These are phyloP conservation scores for Plasmodium coatneyi DNA, from an alignment of 169 alveolate genomes.

Conservation along the genomic window DNA sequence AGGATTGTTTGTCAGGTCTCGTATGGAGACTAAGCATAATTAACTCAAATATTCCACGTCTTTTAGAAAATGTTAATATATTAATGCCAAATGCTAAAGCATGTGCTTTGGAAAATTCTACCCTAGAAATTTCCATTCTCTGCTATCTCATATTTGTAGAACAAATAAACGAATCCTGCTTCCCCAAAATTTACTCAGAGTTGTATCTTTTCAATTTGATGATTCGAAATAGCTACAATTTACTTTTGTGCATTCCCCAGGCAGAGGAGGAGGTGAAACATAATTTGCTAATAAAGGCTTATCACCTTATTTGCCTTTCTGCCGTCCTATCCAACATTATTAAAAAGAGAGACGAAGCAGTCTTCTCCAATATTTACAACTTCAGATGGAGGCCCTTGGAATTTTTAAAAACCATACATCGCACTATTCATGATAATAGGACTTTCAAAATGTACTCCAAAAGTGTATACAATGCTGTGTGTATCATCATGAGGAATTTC, in stretches of 20 bases:
- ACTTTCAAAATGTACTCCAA: constrained; percentile 21
- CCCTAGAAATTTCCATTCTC: constrained; percentile 60
- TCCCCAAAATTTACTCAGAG: constrained; percentile 69
- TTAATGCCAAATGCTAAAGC: constrained; percentile 70
- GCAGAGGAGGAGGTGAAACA: constrained; percentile 17
- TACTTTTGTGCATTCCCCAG: constrained; percentile 54
- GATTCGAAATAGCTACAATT: constrained; percentile 69
- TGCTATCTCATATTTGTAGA: constrained; percentile 59
- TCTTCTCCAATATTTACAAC: constrained; percentile 49
- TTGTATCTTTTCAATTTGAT: constrained; percentile 71
- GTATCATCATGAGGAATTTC: constrained; percentile 71
- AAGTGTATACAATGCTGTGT: constrained; percentile 28
- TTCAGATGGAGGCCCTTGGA: constrained; percentile 74
- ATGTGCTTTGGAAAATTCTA: constrained; percentile 74
- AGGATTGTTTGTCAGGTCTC: constrained; percentile 31
- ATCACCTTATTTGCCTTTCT: constrained; percentile 43
- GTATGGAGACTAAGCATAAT: constrained; percentile 72
- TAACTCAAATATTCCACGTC: constrained; percentile 35
- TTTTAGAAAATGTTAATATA: constrained; percentile 66
- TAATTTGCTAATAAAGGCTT: constrained; percentile 48
- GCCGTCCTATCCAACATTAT: constrained; percentile 44
- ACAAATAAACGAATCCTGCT: constrained; percentile 22
- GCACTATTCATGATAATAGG: constrained; percentile 22
- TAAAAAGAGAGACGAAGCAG: constrained; percentile 10
- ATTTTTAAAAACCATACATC: constrained; percentile 35